phyloP scores from a whole-genome alignment of 2,329 filamentous ascomycete genomes.

The Cladosporium colombiae region DNA sequence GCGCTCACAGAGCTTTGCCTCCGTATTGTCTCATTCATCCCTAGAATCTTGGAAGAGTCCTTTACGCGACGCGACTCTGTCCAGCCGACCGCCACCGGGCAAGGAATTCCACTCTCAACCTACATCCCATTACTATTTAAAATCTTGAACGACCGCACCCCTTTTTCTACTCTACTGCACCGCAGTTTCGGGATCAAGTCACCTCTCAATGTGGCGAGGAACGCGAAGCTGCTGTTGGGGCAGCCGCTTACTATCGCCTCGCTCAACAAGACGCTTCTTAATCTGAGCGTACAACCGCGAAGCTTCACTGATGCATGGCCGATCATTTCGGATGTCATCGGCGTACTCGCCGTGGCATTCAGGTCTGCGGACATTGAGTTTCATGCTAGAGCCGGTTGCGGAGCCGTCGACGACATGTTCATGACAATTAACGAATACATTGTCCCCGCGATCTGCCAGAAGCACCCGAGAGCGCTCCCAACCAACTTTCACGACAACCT shows the following conservation, averaged over 20 bases:
- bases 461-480: constrained; percentile 34
- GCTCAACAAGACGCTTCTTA: constrained; percentile 14
- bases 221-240: not conserved
- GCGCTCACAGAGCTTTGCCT: constrained; percentile 24
- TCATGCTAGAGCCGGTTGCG: constrained; percentile 4
- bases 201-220: not conserved
- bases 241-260: constrained; percentile 2
- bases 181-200: constrained; percentile 14
- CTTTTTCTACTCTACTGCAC: constrained; percentile 16
- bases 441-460: constrained; percentile 32
- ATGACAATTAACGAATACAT: constrained; percentile 28
- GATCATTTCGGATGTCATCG: constrained; percentile 26
- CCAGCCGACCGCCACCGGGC: constrained; percentile 21
- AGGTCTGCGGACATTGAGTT: constrained; percentile 14
- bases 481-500: constrained; percentile 28
- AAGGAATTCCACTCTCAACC: constrained; percentile 23
- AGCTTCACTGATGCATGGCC: constrained; percentile 28
- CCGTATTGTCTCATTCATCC: constrained; percentile 26
- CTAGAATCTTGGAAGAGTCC: constrained; percentile 23
- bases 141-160: constrained; percentile 13
- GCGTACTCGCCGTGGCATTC: constrained; percentile 21
- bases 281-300: constrained; percentile 13
- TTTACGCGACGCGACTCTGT: constrained; percentile 30
- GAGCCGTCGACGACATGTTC: constrained; percentile 24
- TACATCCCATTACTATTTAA: constrained; percentile 26